Evolutionary conservation across 257 asterid species (phyloP), one percentile per base, ranked within the genome.

Genomic region (Perilla frutescens): DNA sequence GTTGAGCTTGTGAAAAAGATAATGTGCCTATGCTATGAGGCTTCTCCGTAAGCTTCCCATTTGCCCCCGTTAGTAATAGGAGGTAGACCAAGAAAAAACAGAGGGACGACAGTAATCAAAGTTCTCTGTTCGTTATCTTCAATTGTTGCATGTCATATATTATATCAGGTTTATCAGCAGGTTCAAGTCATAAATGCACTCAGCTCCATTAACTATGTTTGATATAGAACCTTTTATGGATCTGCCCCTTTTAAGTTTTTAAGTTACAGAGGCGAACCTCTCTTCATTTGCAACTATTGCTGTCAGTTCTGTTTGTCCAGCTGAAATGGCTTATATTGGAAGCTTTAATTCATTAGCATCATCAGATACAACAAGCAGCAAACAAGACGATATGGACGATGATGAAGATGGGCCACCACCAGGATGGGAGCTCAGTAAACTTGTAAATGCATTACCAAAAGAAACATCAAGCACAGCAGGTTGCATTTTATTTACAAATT

Each of bases 341-440:
- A 76, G 62, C 58, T 64, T 76, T 62, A 55, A 79, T 76, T 37
- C 55, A 49, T 77, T 74, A 68, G 62, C 81, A 61, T 79, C 56
- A 67, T 81, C 84, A 85, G 96, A 88, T 81, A 79, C 49, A 67
- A 84, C 57, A 68, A 80, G 69, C 73, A 67, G 76, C 79, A 72
- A 77, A 65, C 82, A 78, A 76, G 85, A 84, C 2, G 80, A 65
- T 54, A 65, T 40, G 4, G 87, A 85, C 3, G 87, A 87, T 8
- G 92, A 86, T 29, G 89, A 87, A 36, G 92, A 85, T 62, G 89
- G 93, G 32, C 93, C 93, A 11, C 90, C 90, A 47, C 93, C 91
- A 5, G 91, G 96, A 58, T 87, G 91, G 93, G 85, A 78, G 64
- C 72, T 85, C 50, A 58, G 45, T 70, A 62, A 80, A 59, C 87